Evolutionary conservation across 768 basidiomycete genomes (phyloP), one percentile per base, ranked within the genome.

Genomic region (Calocybe cyanea): DNA sequence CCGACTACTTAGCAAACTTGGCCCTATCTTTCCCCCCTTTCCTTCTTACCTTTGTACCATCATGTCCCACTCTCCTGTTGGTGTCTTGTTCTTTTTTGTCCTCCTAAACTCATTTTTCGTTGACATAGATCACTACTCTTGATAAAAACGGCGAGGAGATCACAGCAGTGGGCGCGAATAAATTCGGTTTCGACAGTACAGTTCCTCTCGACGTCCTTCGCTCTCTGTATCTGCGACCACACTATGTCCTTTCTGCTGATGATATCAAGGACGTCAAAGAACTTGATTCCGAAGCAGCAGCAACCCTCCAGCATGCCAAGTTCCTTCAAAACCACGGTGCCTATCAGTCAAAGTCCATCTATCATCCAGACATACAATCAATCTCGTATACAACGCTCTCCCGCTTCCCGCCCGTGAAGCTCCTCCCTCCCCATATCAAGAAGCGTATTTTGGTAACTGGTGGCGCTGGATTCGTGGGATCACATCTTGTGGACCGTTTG

Each of bases 381-480:
- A 92, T 96, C 64, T 89, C 93, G 34, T 97, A 94, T 68, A 89
- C 91, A 38, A 92, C 92, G 19, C 79, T 95, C 46, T 83, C 87
- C 43, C 85, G 89, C 35, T 99, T 93, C 66, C 90, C 93, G 8
- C 92, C 95, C 3, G 94, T 99, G 49, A 90, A 81, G 57, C 81
- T 93, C 38, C 80, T 99, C 38, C 66, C 90, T 8, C 81, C 87
- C 17, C 72, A 81, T 2, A 64, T 71, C 50, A 81, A 92, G 58
- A 96, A 95, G 69, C 87, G 95, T 48, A 71, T 98, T 56, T 80
- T 99, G 32, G 87, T 97, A 56, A 98, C 95, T 17, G 95, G 95
- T 48, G 95, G 96, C 33, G 96, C 95, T 30, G 96, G 96, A n/a
- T 99, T 99, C 65, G 95, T 99, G 48, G 96, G 96, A 13, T 95